Evolutionary conservation across 1,284 basidiomycete genomes (phyloP), one percentile per base, ranked within the genome.

Genomic region (Ustanciosporium gigantosporum): DNA sequence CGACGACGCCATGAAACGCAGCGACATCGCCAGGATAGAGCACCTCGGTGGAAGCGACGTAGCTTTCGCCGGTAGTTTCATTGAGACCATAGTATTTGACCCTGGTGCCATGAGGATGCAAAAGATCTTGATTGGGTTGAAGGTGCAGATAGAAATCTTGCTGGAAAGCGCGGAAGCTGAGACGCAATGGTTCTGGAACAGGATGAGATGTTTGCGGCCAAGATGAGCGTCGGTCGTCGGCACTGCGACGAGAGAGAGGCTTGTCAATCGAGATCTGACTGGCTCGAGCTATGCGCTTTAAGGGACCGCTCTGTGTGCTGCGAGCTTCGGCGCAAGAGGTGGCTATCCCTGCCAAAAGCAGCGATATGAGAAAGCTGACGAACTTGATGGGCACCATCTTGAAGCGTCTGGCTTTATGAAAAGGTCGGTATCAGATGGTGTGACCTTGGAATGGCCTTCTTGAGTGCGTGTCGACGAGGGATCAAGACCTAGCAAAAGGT

Each of bases 1-100:
- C 53, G 19, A 73, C 71, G 22, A 72, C 66, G 20, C 71, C 71
- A 20, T 70, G 71, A 31, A 68, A 73, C 19, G 71, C 71, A n/a
- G 60, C 41, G 3, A 72, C 56, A n/a, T 73, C 67, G 31, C 55
- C 47, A 1, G 50, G 60, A 17, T 34, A 49, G 9, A 73, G 48
- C n/a, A 32, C 49, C 35, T 68, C 58, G 4, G 41, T 47, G 16
- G 36, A 41, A 16, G 16, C 9, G 31, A 68, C 27, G 25, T 44
- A 66, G 29, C 38, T 62, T 29, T 45, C 22, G 32, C 46, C 59
- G 17, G 50, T 50, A 16, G 48, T 46, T n/a, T 53, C 46, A 40
- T 70, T 59, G 27, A 41, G 27, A 24, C 16, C 53, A 24, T 57
- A 45, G 43, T 66, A 66, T 21, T 46, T 53, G 36, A 73, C 61